Evolutionary conservation across 176 grass and related monocot species (phyloP).

Genomic region (Zizania latifolia): DNA sequence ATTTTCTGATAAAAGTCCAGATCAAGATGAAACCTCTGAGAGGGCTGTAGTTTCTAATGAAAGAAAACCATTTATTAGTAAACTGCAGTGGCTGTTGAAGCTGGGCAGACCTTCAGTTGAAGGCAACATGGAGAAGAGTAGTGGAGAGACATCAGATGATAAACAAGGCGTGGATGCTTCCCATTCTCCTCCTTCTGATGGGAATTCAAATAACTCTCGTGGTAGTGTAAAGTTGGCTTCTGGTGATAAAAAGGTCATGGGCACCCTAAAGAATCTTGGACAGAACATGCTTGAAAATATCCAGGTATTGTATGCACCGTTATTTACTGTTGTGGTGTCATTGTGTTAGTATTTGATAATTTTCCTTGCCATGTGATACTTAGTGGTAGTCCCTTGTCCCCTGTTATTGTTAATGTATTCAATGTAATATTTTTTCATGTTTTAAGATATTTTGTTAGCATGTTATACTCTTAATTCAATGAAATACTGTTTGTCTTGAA

Average conservation of each 20-base stretch:
- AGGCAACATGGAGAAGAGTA: slow-evolving; percentile 39
- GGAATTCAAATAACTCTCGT: slow-evolving; percentile 17
- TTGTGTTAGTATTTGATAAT: too few species aligned
- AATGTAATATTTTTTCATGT: too few species aligned
- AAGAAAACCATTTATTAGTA: slow-evolving; percentile 59
- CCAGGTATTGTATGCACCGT: slow-evolving; percentile 46
- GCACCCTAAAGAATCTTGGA: slow-evolving; percentile 69
- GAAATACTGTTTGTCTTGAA: too few species aligned
- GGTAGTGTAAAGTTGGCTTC: slow-evolving; percentile 31
- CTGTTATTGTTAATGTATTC: too few species aligned
- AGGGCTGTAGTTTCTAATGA: slow-evolving; percentile 38
- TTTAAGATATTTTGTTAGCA: too few species aligned
- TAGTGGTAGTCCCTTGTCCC: too few species aligned
- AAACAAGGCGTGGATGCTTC: slow-evolving; percentile 17
- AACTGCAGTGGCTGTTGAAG: slow-evolving; percentile 75
- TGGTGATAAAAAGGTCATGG: slow-evolving; percentile 72
- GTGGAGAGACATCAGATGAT: slow-evolving; percentile 12
- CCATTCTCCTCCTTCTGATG: slow-evolving; percentile 20
- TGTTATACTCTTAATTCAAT: too few species aligned
- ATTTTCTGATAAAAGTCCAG: neutral
- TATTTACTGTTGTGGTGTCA: too few species aligned
- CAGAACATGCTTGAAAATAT: slow-evolving; percentile 98
- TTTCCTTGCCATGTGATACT: too few species aligned
- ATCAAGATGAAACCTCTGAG: slow-evolving; percentile 27
- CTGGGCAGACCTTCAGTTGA: slow-evolving; percentile 51